These are phyloP conservation scores for Podospora pseudoanserina DNA, from an alignment of 495 filamentous ascomycete genomes.

Conservation along the genomic window DNA sequence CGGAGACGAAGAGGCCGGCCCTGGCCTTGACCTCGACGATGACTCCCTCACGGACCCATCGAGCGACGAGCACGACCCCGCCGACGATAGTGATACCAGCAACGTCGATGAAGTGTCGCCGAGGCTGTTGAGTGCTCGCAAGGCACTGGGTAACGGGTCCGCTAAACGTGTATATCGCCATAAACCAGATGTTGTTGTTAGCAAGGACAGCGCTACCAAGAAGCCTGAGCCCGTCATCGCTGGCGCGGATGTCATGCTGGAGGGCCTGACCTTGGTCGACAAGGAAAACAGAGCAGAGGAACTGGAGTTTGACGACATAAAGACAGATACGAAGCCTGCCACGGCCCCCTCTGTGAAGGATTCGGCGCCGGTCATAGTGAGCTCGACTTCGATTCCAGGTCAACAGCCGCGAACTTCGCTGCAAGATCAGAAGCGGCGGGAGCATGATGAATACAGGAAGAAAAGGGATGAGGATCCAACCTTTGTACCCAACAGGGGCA, in stretches of 20 bases:
- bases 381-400: constrained; percentile 35
- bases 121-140: constrained; percentile 40
- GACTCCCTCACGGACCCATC: constrained; percentile 83
- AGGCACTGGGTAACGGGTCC: constrained; percentile 34
- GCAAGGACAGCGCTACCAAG: constrained; percentile 39
- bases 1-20: constrained; percentile 65
- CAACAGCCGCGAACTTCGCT: constrained; percentile 46
- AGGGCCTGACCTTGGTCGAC: constrained; percentile 67
- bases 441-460: constrained; percentile 87
- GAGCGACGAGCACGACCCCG: constrained; percentile 71
- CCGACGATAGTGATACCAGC: constrained; percentile 77
- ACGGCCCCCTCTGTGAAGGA: constrained; percentile 28
- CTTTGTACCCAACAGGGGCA: constrained; percentile 90
- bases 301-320: constrained; percentile 64
- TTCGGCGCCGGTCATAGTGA: constrained; percentile 45
- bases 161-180: constrained; percentile 43
- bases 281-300: constrained; percentile 51
- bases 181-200: constrained; percentile 29
- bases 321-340: constrained; percentile 8
- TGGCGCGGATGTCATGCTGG: constrained; percentile 89
- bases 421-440: constrained; percentile 68
- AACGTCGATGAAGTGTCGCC: constrained; percentile 58
- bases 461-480: constrained; percentile 85
- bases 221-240: constrained; percentile 38
- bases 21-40: constrained; percentile 67